Evolutionary conservation across 2,329 filamentous ascomycete species (phyloP), one percentile per base, ranked within the genome.

Genomic region (Epichloe gansuensis): DNA sequence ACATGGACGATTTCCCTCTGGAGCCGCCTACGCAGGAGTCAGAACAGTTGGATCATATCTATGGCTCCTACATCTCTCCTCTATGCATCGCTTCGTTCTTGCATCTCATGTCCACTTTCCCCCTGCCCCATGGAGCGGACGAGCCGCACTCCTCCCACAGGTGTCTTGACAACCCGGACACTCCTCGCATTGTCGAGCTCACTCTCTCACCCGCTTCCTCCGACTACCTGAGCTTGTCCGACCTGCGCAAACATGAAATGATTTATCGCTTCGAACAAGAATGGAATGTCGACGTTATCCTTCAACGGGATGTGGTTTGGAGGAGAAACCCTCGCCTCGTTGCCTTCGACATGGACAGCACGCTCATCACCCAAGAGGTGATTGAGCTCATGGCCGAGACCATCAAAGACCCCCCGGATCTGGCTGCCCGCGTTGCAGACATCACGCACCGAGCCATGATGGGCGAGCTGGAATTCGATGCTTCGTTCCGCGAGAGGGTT

Each of bases 311-410:
- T 63, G 78, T 74, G 34, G 74, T 91, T 35, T 89, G 84, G 74
- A 76, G 89, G 53, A 78, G 84, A 31, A 81, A 94, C 68, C 90
- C 90, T 58, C 81, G 91, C 8, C 75, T 97, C 11, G 89, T 91
- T 3, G 88, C 96, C 35, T 98, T 98, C 63, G 93, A 98, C 68
- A 98, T 98, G 93, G 93, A 98, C 71, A 93, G 86, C 67, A 98
- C 93, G 0, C 78, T 98, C 54, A 97, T 98, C 65, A 86, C 91
- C 51, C 90, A 98, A 67, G 93, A 98, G 71, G 90, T 96, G 55
- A 97, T 98, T 64, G 93, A 98, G 67, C 83, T 97, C 61, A 84
- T 98, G 52, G 93, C 93, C 4, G 82, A 85, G 51, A 85, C 85
- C 39, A 81, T 95, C 61, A 74, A 70, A 47, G 71, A 86, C 68